Conservation (phyloP, 176 grass and related monocot genomes). For the Phoenix roebelenii region DNA sequence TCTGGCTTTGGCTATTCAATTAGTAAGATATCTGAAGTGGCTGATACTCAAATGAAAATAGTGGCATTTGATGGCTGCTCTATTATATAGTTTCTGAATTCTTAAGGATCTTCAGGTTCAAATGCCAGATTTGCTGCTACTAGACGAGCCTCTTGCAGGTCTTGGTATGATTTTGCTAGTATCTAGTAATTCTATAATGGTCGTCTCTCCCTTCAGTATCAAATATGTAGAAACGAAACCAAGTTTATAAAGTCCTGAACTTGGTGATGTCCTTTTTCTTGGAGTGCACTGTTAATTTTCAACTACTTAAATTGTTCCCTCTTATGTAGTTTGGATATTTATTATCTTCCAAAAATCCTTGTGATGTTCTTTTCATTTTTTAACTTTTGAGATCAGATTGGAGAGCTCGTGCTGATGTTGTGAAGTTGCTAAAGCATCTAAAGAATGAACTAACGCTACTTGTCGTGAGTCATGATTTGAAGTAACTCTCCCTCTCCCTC, state of each 20-base stretch:
- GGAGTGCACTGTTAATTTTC: no score
- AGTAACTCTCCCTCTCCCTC: constrained; percentile 29
- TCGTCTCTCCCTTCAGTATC: no score
- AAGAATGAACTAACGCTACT: constrained; percentile 69
- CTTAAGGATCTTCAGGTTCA: constrained; percentile 55
- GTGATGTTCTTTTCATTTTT: neutral
- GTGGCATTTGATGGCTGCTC: neutral
- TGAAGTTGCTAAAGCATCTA: constrained; percentile 62
- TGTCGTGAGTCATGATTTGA: constrained; percentile 81
- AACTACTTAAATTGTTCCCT: no score
- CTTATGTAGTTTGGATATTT: no score
- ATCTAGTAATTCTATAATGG: no score
- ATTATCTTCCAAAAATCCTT: no score
- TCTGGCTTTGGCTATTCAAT: constrained; percentile 83
- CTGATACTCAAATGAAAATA: neutral
- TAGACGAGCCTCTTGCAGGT: constrained; percentile 83
- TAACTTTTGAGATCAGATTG: constrained; percentile 38
- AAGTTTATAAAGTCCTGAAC: no score
- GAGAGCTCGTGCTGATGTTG: constrained; percentile 85
- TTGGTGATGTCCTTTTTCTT: no score
- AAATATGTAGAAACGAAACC: no score
- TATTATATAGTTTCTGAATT: neutral
- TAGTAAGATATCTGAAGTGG: constrained; percentile 31
- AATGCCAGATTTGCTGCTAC: constrained; percentile 71
- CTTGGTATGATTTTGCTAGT: constrained; percentile 32